phyloP scores from a whole-genome alignment of 164 flowering plant species.

The Liquidambar formosana region DNA sequence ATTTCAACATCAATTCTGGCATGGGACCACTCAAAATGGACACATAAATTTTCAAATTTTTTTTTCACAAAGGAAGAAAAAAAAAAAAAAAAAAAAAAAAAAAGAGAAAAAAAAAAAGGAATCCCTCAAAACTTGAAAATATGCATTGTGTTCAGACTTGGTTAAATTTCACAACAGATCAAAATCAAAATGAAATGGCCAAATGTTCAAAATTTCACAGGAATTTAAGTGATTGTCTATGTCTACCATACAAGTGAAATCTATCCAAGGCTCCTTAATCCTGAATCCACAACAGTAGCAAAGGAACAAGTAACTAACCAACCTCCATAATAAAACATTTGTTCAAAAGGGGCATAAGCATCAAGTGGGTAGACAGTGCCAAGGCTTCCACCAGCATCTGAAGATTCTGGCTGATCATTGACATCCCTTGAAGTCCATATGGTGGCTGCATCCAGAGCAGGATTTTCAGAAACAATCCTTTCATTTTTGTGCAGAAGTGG shows the following conservation, averaged over 20 bases:
- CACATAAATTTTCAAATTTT: neutral
- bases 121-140: neutral
- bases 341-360: conserved; percentile 56
- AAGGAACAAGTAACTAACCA: conserved; percentile 39
- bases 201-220: too few relatives aligned
- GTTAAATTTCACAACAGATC: neutral
- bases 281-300: neutral
- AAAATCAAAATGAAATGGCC: neutral
- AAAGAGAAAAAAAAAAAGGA: too few relatives aligned
- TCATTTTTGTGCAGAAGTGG: conserved; percentile 54
- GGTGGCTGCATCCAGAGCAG: conserved; percentile 50
- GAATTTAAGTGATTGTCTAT: neutral
- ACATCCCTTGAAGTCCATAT: conserved; percentile 42
- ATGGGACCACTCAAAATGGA: too few relatives aligned
- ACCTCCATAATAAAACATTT: conserved; percentile 52
- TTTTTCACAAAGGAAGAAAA: too few relatives aligned
- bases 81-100: too few relatives aligned
- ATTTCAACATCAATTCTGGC: neutral
- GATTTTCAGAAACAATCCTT: conserved; percentile 51
- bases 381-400: conserved; percentile 35
- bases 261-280: too few relatives aligned
- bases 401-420: conserved; percentile 32
- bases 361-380: conserved; percentile 30
- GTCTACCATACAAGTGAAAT: neutral
- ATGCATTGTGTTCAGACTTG: too few relatives aligned